Percentiles rank a stretch among this genome's conserved stretches.
phyloP scores from a whole-genome alignment of 768 basidiomycete species.

The Phanerochaete sordida region DNA sequence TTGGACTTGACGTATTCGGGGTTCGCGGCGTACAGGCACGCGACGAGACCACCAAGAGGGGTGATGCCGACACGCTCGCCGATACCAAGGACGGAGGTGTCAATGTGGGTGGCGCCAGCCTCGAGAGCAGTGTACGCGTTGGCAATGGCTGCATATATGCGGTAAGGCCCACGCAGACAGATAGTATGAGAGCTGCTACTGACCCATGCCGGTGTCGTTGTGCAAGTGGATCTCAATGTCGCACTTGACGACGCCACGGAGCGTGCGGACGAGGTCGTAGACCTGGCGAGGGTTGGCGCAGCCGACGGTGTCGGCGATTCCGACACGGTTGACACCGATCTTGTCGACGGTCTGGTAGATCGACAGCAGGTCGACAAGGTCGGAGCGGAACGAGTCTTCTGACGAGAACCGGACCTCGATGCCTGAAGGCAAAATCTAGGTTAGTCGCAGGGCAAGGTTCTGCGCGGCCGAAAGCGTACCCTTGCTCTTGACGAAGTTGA shows the following conservation, averaged over 20 bases:
- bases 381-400: conserved; percentile 99
- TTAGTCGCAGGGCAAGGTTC: neutral
- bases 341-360: conserved; percentile 99
- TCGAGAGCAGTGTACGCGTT: conserved; percentile 98
- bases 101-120: conserved; percentile 98
- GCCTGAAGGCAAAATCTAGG: conserved; percentile 12
- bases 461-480: conserved; percentile 29
- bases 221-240: conserved; percentile 99
- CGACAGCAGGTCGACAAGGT: conserved; percentile 95
- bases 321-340: conserved; percentile 97
- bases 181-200: conserved; percentile 15
- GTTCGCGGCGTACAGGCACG: conserved; percentile 94
- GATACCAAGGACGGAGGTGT: conserved; percentile 97
- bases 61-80: conserved; percentile 99
- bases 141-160: conserved; percentile 70
- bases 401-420: conserved; percentile 99
- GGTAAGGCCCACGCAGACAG: neutral
- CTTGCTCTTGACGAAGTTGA: conserved; percentile 99
- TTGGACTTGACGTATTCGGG: conserved; percentile 99
- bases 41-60: conserved; percentile 93
- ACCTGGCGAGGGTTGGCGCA: conserved; percentile 99
- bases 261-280: conserved; percentile 94
- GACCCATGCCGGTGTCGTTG: conserved; percentile 97
- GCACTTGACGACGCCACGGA: conserved; percentile 93
- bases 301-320: conserved; percentile 98